Evolutionary conservation across 441 rosid genomes (phyloP).

Genomic region (Euphorbia corollata): DNA sequence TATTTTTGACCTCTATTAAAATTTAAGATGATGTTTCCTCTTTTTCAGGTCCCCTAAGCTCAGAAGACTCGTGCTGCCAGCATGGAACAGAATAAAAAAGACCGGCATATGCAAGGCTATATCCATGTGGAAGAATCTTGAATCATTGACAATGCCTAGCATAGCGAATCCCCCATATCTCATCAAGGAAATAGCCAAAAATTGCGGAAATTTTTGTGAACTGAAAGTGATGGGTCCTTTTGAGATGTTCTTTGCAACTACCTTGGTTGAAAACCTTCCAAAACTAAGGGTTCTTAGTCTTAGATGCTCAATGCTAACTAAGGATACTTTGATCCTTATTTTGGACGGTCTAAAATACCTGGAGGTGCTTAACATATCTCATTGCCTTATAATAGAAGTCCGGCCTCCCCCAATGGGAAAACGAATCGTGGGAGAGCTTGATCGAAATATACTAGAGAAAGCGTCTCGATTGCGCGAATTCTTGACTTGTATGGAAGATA

Average conservation of each 20-base stretch:
- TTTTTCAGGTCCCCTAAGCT: slow-evolving; percentile 51
- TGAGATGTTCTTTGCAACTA: slow-evolving; percentile 45
- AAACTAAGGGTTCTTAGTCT: slow-evolving; percentile 60
- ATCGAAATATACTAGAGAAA: slow-evolving; percentile 42
- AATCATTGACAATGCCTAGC: slow-evolving; percentile 87
- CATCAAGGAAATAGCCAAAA: slow-evolving; percentile 59
- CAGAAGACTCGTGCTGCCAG: slow-evolving; percentile 62
- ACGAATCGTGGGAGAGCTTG: slow-evolving; percentile 44
- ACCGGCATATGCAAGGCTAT: slow-evolving; percentile 69
- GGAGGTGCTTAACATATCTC: slow-evolving; percentile 82
- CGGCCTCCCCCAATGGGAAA: slow-evolving; percentile 31
- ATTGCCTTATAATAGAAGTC: slow-evolving; percentile 51
- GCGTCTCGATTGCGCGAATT: slow-evolving; percentile 51
- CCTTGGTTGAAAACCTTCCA: slow-evolving; percentile 42
- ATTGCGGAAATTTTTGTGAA: slow-evolving; percentile 54
- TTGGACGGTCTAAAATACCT: slow-evolving; percentile 48
- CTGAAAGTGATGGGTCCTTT: slow-evolving; percentile 88
- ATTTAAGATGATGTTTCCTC: slow-evolving; percentile 12
- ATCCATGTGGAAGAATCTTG: slow-evolving; percentile 62
- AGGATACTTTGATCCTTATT: slow-evolving; percentile 47
- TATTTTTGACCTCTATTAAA: not conserved
- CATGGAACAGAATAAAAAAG: slow-evolving; percentile 79
- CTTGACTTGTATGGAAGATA: slow-evolving; percentile 53
- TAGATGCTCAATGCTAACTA: slow-evolving; percentile 49
- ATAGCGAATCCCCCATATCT: slow-evolving; percentile 60